Percentiles rank a stretch among this genome's conserved stretches.
phyloP scores from a whole-genome alignment of 345 rosid species.

The Pugionium cornutum region DNA sequence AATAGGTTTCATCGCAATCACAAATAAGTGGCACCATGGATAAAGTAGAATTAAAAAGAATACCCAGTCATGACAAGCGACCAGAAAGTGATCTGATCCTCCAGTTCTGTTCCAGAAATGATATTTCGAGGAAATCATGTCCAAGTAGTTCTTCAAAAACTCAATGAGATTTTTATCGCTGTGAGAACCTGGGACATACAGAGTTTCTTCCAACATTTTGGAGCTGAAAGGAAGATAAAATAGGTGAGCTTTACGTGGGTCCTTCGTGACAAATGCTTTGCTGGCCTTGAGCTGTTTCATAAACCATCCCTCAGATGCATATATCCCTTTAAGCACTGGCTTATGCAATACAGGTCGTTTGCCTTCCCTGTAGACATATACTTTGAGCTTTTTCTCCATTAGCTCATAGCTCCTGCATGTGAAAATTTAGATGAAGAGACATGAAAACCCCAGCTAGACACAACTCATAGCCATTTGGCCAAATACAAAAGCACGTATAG shows the following conservation, averaged over 20 bases:
- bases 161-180: slow-evolving; percentile 58
- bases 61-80: slow-evolving; percentile 99
- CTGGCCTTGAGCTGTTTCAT: slow-evolving; percentile 76
- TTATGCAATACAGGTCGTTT: slow-evolving; percentile 70
- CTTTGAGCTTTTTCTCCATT: slow-evolving; percentile 82
- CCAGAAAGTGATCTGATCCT: slow-evolving; percentile 93
- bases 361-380: slow-evolving; percentile 86
- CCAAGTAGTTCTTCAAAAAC: slow-evolving; percentile 64
- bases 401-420: slow-evolving; percentile 84
- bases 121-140: slow-evolving; percentile 59
- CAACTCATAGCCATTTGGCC: slow-evolving; percentile 19
- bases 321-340: slow-evolving; percentile 79
- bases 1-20: slow-evolving; percentile 4
- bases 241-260: slow-evolving; percentile 71
- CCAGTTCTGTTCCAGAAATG: slow-evolving; percentile 86
- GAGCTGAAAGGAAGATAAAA: slow-evolving; percentile 94
- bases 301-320: slow-evolving; percentile 99
- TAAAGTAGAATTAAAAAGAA: slow-evolving; percentile 10
- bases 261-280: slow-evolving; percentile 63
- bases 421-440: slow-evolving; percentile 5
- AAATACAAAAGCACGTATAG: neutral
- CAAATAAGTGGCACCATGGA: neutral
- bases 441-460: slow-evolving; percentile 1
- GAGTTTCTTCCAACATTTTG: slow-evolving; percentile 65
- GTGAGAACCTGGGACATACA: slow-evolving; percentile 76